Evolutionary conservation across 2,329 filamentous ascomycete genomes (phyloP).

Genomic region (Elsinoe australis): DNA sequence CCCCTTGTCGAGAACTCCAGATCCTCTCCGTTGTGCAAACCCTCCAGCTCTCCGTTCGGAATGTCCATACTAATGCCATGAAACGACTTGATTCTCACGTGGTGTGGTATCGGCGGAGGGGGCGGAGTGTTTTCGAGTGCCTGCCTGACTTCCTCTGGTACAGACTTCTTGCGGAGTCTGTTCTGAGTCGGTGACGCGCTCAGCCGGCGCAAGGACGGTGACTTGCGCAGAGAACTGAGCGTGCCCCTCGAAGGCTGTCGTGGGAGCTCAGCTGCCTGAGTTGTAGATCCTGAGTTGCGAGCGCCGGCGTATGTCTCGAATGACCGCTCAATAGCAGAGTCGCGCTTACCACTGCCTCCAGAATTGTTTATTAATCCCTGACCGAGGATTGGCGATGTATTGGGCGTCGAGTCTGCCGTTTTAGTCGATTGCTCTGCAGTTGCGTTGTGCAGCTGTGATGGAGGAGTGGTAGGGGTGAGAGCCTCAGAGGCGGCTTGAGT

Average conservation of each 20-base stretch:
- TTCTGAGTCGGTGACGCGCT: slow-evolving; percentile 3
- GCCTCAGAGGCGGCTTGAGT: slow-evolving; percentile 2
- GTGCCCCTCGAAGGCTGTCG: slow-evolving; percentile 14
- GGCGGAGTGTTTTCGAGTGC: slow-evolving; percentile 6
- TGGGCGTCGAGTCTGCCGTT: not conserved
- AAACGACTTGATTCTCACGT: slow-evolving; percentile 32
- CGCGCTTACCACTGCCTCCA: slow-evolving; percentile 21
- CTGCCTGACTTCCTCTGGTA: slow-evolving; percentile 20
- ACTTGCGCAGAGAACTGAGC: slow-evolving; percentile 14
- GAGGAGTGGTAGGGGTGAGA: not conserved
- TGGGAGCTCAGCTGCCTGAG: not conserved
- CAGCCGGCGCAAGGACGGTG: not conserved
- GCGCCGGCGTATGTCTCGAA: slow-evolving; percentile 19
- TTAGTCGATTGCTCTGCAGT: not conserved
- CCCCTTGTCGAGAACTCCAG: slow-evolving; percentile 54
- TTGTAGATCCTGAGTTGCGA: slow-evolving; percentile 4
- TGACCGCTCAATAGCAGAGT: slow-evolving; percentile 30
- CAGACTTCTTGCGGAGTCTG: slow-evolving; percentile 12
- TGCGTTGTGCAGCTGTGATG: not conserved
- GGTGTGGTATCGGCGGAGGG: slow-evolving; percentile 12
- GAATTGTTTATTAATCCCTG: not conserved
- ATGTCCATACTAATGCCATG: slow-evolving; percentile 48
- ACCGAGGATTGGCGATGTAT: not conserved
- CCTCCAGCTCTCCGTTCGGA: slow-evolving; percentile 48
- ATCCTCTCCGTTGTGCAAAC: slow-evolving; percentile 41